These are phyloP conservation scores for Periconia digitata DNA, from an alignment of 2,329 filamentous ascomycete species.

Conservation along the genomic window DNA sequence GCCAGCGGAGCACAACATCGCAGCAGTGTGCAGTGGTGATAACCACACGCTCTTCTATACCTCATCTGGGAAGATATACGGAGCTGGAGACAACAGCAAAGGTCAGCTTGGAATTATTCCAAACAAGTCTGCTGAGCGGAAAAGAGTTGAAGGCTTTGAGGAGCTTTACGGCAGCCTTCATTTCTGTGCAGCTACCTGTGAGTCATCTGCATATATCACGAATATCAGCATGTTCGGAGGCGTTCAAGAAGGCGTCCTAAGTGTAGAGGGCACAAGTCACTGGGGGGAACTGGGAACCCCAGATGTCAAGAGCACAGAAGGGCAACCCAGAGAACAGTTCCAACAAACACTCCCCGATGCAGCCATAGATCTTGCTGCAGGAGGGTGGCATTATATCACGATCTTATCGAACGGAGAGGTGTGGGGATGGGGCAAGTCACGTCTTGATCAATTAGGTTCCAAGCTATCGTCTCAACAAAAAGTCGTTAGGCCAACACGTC, in stretches of 20 bases:
- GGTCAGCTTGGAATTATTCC: conserved; percentile 44
- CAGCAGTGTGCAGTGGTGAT: conserved; percentile 65
- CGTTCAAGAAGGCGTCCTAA: conserved; percentile 2
- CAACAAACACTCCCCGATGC: conserved; percentile 2
- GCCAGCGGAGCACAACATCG: conserved; percentile 10
- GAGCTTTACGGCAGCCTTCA: conserved; percentile 2
- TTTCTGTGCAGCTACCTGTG: conserved; percentile 24
- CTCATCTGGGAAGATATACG: conserved; percentile 61
- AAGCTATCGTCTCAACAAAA: conserved; percentile 47
- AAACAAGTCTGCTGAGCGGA: not conserved
- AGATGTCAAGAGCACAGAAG: conserved; percentile 1
- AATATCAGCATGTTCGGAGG: not conserved
- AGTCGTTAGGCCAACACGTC: conserved; percentile 21
- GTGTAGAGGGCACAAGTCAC: conserved; percentile 18
- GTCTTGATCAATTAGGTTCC: conserved; percentile 79
- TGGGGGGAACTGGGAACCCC: conserved; percentile 30
- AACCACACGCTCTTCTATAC: conserved; percentile 82
- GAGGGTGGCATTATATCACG: conserved; percentile 75
- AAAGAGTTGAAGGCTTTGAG: conserved; percentile 7
- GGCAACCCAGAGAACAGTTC: not conserved
- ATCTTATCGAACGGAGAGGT: conserved; percentile 74
- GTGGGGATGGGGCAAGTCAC: conserved; percentile 85
- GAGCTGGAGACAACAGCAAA: conserved; percentile 62
- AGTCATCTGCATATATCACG: conserved; percentile 28
- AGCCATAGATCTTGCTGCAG: conserved; percentile 67